Base-by-base conservation (phyloP, 176 grass and related monocot species). In the Cymbopogon citratus region DNA sequence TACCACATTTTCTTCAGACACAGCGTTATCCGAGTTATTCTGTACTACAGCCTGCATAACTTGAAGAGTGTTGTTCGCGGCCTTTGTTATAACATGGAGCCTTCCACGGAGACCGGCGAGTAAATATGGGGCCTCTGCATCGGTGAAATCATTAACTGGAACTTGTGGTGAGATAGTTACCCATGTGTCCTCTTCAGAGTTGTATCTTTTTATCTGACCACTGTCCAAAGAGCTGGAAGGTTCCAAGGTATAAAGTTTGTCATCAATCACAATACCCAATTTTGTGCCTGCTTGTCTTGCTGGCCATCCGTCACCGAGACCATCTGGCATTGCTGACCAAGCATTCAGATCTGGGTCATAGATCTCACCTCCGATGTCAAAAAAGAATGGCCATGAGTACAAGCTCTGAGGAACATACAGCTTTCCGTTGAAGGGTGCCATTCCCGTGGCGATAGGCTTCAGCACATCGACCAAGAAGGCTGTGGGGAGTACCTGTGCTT, bases 281-380 rank as follows among this genome's bases (percentile, higher is more conserved):
- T 89, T 98, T 12, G 90, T 91, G 29, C 88, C 92, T 41, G 92
- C 92, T 45, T 92, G 95, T 63, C 91, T 89, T 25, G 90, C 92
- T n/a, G 92, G 95, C 95, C 95, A 98, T 40, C 90, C 95, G 60
- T 94, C 81, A 7, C 92, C 90, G 36, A 98, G 89, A n/a, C 95
- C 92, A 40, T 89, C 75, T 0, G 88, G 84, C 95, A 98, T 98
- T 15, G 79, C 75, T 46, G 49, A 70, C 95, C 95, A 98, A 16
- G 88, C 83, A 80, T 92, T 85, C 15, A 78, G 43, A 48, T 71
- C 69, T 1, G 92, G 90, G 45, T 98, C 92, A 68, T 92, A 94
- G 11, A 98, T 90, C 84, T 98, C 95, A 2, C 95, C 95, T 76
- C 95, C 90, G 33, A 98, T 89, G 59, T 98, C 95, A 1, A 91